These are phyloP conservation scores for Solanum aculeatissimum DNA, from an alignment of 305 asterid species.

Conservation along the genomic window DNA sequence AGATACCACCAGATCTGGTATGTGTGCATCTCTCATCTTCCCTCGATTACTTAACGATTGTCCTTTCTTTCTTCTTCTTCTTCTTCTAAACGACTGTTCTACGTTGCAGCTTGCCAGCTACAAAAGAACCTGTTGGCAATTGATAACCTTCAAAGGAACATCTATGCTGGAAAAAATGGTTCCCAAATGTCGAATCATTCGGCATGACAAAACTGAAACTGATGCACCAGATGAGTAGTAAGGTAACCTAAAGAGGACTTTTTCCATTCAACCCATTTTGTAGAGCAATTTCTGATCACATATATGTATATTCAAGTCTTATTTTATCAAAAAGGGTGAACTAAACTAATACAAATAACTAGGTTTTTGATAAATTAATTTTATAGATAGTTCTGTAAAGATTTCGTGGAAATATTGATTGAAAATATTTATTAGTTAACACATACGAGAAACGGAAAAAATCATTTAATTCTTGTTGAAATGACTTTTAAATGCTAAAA, in stretches of 20 bases:
- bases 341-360: too few relatives aligned
- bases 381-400: too few relatives aligned
- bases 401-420: too few relatives aligned
- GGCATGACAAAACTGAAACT: slow-evolving; percentile 28
- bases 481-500: too few relatives aligned
- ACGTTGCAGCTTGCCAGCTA: slow-evolving; percentile 54
- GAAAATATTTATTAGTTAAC: too few relatives aligned
- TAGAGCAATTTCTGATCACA: background rate
- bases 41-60: too few relatives aligned
- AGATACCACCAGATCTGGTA: slow-evolving; percentile 69
- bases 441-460: too few relatives aligned
- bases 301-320: background rate
- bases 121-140: slow-evolving; percentile 74
- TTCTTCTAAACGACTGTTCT: background rate
- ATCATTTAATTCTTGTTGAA: too few relatives aligned
- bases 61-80: background rate
- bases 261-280: background rate
- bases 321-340: background rate
- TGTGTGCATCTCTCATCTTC: background rate
- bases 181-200: slow-evolving; percentile 46
- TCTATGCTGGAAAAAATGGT: slow-evolving; percentile 72
- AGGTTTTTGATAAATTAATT: too few relatives aligned
- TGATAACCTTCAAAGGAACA: slow-evolving; percentile 74
- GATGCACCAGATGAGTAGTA: slow-evolving; percentile 25
- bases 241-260: background rate